Base-by-base conservation (phyloP, 163 green algal species). In the Chlamydomonas reinhardtii region DNA sequence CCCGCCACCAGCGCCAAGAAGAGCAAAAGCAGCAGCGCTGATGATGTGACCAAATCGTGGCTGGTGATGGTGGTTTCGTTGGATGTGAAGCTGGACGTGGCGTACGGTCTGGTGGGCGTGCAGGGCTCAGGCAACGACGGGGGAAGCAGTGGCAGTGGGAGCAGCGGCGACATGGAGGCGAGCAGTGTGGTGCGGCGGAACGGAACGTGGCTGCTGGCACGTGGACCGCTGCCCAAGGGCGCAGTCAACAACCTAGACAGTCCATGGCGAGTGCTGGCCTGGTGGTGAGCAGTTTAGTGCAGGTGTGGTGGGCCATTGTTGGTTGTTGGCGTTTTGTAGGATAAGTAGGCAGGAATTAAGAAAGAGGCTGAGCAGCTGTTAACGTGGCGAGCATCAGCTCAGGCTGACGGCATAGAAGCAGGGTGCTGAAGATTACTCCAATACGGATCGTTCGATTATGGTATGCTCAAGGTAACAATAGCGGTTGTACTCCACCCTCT, bases 191-290 rank as follows among this genome's bases (percentile, higher is more conserved):
- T 84, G 76, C 76, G 64, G 64, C 64, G 77, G 37, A 31, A 24
- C 64, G 81, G 81, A 5, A 74, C 59, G 4, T 87, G 81, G 81
- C 65, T 87, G 35, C 34, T 80, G 35, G 81, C 71, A 29, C 81
- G 81, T 0, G 81, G 81, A 17, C 81, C 81, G 59, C 81, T 87
- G 70, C 81, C 81, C 22, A 54, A 29, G 27, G 81, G 81, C 0
- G 20, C 29, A 17, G 35, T 35, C 31, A 29, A 59, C 32, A 74
- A 17, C 29, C 81, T 87, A 31, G 59, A 80, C 59, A 48, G 35
- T 3, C 59, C 27, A 4, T 87, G 81, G 81, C 59, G 71, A 9
- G 15, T 87, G 52, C 27, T 87, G 27, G 81, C 29, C 27, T 87
- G 81, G 81, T 87, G 39, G 24, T 87, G 43, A 84, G 8, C 39